These are phyloP conservation scores for Penicillium parvum DNA, from an alignment of 495 filamentous ascomycete species.

Conservation along the genomic window DNA sequence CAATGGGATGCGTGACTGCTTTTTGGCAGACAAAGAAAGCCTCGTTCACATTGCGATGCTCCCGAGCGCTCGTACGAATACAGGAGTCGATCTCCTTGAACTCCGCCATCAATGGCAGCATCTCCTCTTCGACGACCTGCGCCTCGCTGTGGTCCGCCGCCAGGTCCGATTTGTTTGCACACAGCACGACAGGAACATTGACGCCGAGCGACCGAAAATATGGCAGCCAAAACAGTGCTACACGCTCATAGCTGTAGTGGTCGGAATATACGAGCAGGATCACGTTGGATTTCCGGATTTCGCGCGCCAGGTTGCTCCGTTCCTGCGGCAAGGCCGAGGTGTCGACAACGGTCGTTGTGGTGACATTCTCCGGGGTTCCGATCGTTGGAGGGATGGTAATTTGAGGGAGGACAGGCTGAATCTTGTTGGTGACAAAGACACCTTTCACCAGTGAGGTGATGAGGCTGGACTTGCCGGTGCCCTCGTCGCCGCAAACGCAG, in stretches of 20 bases:
- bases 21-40: constrained; percentile 97
- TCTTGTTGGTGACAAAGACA: constrained; percentile 87
- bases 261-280: constrained; percentile 97
- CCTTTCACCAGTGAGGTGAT: constrained; percentile 78
- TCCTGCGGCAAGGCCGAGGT: constrained; percentile 95
- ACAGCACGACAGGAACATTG: constrained; percentile 96
- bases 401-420: constrained; percentile 88
- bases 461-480: constrained; percentile 52
- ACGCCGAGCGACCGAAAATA: constrained; percentile 95
- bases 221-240: constrained; percentile 96
- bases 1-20: constrained; percentile 96
- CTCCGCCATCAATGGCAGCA: constrained; percentile 96
- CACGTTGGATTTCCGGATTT: constrained; percentile 93
- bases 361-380: constrained; percentile 90
- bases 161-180: constrained; percentile 94
- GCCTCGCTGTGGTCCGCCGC: constrained; percentile 62
- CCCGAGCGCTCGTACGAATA: constrained; percentile 89
- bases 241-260: constrained; percentile 97
- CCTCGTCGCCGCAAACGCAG: constrained; percentile 94
- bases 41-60: constrained; percentile 94
- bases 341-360: constrained; percentile 91
- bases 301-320: constrained; percentile 77
- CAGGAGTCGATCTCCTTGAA: constrained; percentile 99
- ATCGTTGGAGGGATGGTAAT: constrained; percentile 88
- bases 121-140: constrained; percentile 90